Base-by-base conservation (phyloP, 1,139 yeast species). In the Suhomyces choctaworum region DNA sequence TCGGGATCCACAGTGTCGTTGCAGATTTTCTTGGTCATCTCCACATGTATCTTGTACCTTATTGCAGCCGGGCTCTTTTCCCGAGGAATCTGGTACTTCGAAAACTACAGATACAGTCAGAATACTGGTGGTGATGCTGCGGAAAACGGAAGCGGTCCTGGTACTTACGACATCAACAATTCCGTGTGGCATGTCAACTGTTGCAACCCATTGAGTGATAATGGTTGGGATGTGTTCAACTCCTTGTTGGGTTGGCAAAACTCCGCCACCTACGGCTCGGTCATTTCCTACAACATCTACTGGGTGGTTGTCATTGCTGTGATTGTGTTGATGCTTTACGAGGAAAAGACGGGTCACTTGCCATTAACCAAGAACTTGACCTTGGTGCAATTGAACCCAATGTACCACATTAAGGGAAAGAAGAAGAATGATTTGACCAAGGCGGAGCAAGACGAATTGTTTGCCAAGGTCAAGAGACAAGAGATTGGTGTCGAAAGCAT, bases 141-240 rank as follows among this genome's bases (percentile, higher is more conserved):
- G 29, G 97, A 90, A 62, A 77, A 79, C 8, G 97, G 97, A 4
- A 76, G 80, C 36, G 97, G 97, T 0, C 96, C 97, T 1, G 97
- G 97, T 7, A 85, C 96, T 1, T 90, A 90, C 61, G 95, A 90
- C 57, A 78, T 90, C 39, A 52, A 76, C 21, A 78, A 76, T 42
- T 74, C 84, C 11, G 86, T 90, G 2, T 90, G 97, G 97, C 97
- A 90, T 64, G 97, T 90, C 27, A 89, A 90, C 66, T 90, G 97
- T 62, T 90, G 97, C 66, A 88, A 88, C 59, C 96, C 97, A 15
- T 80, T 83, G 48, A 82, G 75, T 28, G 95, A 85, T 56, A 90
- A 92, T 23, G 92, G 95, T 45, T 90, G 96, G 96, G 88, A 87
- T 82, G 73, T 90, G 24, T 75, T 89, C 58, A 89, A 92, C 50